phyloP scores from a whole-genome alignment of 2,329 filamentous ascomycete genomes.

The Botryotinia globosa region DNA sequence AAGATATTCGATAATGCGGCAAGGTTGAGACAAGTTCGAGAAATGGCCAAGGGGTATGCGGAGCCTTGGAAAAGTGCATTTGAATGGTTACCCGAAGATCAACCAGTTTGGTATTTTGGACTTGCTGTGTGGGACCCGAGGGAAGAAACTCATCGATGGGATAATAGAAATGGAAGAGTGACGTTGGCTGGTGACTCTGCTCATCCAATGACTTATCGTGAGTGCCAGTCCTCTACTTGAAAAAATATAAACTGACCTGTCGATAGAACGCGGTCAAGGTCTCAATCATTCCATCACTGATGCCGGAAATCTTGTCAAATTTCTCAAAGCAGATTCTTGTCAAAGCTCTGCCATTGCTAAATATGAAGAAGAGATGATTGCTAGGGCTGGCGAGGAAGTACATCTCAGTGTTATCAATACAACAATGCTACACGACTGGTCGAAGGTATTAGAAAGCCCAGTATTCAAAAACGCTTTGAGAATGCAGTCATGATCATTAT shows the following conservation, averaged over 20 bases:
- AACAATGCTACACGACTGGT: conserved; percentile 47
- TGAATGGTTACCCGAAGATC: conserved; percentile 38
- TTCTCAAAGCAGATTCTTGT: conserved; percentile 20
- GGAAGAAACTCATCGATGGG: conserved; percentile 36
- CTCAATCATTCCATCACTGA: conserved; percentile 49
- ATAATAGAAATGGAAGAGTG: conserved; percentile 37
- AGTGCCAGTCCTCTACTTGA: conserved; percentile 21
- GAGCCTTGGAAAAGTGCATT: conserved; percentile 47
- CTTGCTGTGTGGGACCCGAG: conserved; percentile 39
- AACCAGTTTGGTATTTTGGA: conserved; percentile 36
- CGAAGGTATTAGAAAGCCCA: conserved; percentile 37
- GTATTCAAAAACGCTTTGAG: conserved; percentile 26
- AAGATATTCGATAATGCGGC: conserved; percentile 39
- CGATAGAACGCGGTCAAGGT: conserved; percentile 49
- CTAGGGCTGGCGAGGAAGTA: conserved; percentile 46
- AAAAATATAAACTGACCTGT: conserved; percentile 7
- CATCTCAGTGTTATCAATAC: conserved; percentile 44
- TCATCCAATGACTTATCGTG: conserved; percentile 41
- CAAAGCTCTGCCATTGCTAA: conserved; percentile 39
- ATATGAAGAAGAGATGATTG: conserved; percentile 48
- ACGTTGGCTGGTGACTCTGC: conserved; percentile 40
- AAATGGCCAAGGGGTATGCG: conserved; percentile 40
- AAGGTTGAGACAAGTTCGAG: conserved; percentile 43
- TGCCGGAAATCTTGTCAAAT: conserved; percentile 40
- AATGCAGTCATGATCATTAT: not conserved